Base-by-base conservation (phyloP, 192 early-diverging fungal species). In the Entrophospora sp. region DNA sequence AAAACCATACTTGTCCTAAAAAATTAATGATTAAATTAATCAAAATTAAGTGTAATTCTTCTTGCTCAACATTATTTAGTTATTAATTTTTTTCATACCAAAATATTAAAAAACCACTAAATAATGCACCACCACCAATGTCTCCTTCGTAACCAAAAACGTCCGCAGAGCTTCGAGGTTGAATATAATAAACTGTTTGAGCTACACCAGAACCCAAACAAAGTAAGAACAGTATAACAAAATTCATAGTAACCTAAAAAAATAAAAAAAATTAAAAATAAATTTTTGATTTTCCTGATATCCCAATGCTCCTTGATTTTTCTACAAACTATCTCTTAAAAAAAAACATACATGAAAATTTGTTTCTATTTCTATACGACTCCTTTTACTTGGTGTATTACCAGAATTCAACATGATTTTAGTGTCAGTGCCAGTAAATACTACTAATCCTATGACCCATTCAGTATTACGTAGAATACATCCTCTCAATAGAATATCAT, bases 381-480 rank as follows among this genome's bases (percentile, higher is more conserved):
- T n/a, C n/a, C n/a, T n/a, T n/a, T n/a, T n/a, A n/a, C n/a, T n/a
- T n/a, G n/a, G n/a, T n/a, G n/a, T n/a, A n/a, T n/a, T n/a, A n/a
- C n/a, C n/a, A n/a, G n/a, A n/a, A n/a, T n/a, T n/a, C n/a, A n/a
- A n/a, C n/a, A n/a, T n/a, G n/a, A n/a, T n/a, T n/a, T n/a, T n/a
- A n/a, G n/a, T n/a, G n/a, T n/a, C n/a, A n/a, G n/a, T n/a, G n/a
- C n/a, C n/a, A n/a, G n/a, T n/a, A n/a, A n/a, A n/a, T n/a, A n/a
- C n/a, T n/a, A n/a, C n/a, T n/a, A n/a, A n/a, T n/a, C n/a, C n/a
- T n/a, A n/a, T n/a, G n/a, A n/a, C n/a, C n/a, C 90, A 96, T 52
- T 82, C 68, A 2, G 96, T 98, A 77, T 98, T 97, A n/a, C 93
- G 79, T 34, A 98, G 73, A 16, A 95, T 81, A 76, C 91, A 94